Evolutionary conservation across 352 stramenopile genomes (phyloP), one percentile per base, ranked within the genome.

Genomic region (Phytophthora agathidicida): DNA sequence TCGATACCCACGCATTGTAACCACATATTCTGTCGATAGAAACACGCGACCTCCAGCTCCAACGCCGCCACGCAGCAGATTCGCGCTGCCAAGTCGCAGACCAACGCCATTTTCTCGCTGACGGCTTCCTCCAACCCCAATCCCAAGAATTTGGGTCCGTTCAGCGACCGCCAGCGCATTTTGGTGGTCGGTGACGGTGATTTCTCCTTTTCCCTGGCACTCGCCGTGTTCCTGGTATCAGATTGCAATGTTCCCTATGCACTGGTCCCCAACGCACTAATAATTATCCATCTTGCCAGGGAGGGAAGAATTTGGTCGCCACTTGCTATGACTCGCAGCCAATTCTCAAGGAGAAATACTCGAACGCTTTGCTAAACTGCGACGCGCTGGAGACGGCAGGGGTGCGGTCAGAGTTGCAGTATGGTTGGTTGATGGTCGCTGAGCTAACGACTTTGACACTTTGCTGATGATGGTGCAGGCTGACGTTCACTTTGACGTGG

Each of bases 131-230:
- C 83, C 22, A 94, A 94, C 48, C 85, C 87, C 2, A 96, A 96
- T 65, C 87, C 87, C 23, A 92, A 91, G 66, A 80, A 68, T 32
- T 62, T 93, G 31, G 87, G 87, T 2, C 78, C 80, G 2, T 93
- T 93, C 52, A 83, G 75, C 30, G 83, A 92, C 64, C 72, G 75
- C 9, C 80, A 93, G 32, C 77, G 71, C 36, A 90, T 93, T 35
- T 73, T 96, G 26, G 69, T 94, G 10, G 80, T 96, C 13, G 87
- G 87, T n/a, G 87, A 96, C 23, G 87, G 87, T 20, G 83, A 94
- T 57, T 87, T 96, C 20, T 94, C 83, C 16, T 94, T 96, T 57
- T 86, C 87, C 17, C 58, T 92, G 14, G 70, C 85, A 10, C 63
- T 96, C 11, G 77, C 85, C 2, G 76, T 91, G 51, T 89, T 84